A percentile compares a stretch with the other conserved stretches of the same genome.
Evolutionary conservation across 441 rosid genomes (phyloP).

Genomic region (Manihot esculenta): DNA sequence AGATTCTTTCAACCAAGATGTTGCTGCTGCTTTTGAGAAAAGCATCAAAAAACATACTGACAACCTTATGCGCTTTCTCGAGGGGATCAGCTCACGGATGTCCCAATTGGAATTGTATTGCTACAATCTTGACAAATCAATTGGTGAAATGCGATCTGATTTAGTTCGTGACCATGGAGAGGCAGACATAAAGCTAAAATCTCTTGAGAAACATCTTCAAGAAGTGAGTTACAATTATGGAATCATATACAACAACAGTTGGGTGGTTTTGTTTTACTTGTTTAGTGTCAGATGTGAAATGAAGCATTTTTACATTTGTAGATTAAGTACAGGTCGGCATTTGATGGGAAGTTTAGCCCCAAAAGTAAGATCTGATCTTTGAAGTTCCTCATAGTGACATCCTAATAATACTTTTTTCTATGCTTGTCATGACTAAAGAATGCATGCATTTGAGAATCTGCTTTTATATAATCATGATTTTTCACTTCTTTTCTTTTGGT

Average conservation of each 20-base stretch:
- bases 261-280: not conserved
- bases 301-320: not conserved
- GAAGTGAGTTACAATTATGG: slow-evolving; percentile 50
- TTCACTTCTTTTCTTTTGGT: not conserved
- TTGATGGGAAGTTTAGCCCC: not conserved
- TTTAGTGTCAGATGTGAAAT: not conserved
- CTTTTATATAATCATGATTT: not conserved
- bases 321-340: not conserved
- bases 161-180: slow-evolving; percentile 65
- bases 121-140: slow-evolving; percentile 88
- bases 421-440: too few species aligned
- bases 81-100: slow-evolving; percentile 88
- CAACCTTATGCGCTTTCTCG: slow-evolving; percentile 78
- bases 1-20: slow-evolving; percentile 62
- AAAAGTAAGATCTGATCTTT: too few species aligned
- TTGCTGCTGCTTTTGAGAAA: slow-evolving; percentile 56
- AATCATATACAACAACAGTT: not conserved
- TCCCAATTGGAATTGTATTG: slow-evolving; percentile 85
- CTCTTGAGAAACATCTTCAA: slow-evolving; percentile 89
- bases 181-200: slow-evolving; percentile 75
- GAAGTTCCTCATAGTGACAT: too few species aligned
- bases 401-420: too few species aligned
- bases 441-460: too few species aligned
- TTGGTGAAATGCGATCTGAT: slow-evolving; percentile 86
- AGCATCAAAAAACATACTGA: slow-evolving; percentile 80